Percentiles rank a stretch among this genome's conserved stretches.
phyloP scores from a whole-genome alignment of 108 stramenopile genomes.

The Nannochloropsis oceanica region DNA sequence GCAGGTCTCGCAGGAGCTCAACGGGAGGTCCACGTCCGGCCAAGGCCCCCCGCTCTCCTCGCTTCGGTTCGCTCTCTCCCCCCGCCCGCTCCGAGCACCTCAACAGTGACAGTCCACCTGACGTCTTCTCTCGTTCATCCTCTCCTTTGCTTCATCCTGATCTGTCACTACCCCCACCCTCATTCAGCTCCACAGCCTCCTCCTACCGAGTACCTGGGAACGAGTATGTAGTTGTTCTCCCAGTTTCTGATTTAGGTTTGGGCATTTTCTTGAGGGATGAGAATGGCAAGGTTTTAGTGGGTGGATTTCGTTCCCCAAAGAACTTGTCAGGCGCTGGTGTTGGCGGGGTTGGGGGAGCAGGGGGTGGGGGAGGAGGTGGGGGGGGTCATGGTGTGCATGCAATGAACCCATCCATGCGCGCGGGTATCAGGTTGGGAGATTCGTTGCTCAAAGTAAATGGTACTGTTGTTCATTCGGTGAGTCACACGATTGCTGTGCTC shows the following conservation, averaged over 20 bases:
- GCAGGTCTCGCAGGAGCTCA: neutral
- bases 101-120: neutral
- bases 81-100: neutral
- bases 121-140: neutral
- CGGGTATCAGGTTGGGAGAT: neutral
- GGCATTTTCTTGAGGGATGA: neutral
- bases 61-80: neutral
- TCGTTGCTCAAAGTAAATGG: neutral
- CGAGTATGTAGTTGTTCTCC: neutral
- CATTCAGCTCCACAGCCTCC: neutral
- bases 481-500: neutral
- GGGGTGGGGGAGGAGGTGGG: neutral
- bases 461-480: neutral
- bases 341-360: neutral
- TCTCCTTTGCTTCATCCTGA: neutral
- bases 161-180: neutral
- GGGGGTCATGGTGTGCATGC: neutral
- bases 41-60: neutral
- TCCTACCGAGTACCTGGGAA: neutral
- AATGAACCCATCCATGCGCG: neutral
- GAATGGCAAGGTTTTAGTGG: neutral
- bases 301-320: neutral
- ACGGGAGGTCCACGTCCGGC: neutral
- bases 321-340: neutral
- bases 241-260: neutral